Conservation (phyloP, 108 stramenopile species). For the Discostella stelligeroides region DNA sequence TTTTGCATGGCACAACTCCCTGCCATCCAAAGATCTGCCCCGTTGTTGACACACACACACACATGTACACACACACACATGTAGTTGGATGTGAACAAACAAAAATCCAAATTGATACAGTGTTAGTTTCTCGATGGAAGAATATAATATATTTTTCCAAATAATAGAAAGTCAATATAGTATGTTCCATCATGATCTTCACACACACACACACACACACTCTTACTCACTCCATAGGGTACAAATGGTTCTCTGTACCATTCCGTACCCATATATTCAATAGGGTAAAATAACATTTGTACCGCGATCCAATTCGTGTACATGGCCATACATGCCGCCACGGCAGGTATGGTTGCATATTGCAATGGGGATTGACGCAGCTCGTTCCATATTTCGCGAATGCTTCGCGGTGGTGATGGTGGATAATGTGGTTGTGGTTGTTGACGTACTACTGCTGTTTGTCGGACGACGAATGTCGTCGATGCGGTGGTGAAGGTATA, state of each 20-base stretch:
- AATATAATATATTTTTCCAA: too few species aligned
- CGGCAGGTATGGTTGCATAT: conserved; percentile 70
- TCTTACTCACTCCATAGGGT: conserved; percentile 56
- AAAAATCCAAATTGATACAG: too few species aligned
- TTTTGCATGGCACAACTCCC: conserved; percentile 82
- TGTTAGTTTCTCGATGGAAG: too few species aligned
- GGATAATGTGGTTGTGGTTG: too few species aligned
- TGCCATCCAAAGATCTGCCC: conserved; percentile 68
- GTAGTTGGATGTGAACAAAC: too few species aligned
- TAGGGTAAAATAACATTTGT: conserved; percentile 79
- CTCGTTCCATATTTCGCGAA: conserved; percentile 21
- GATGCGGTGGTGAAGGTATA: too few species aligned
- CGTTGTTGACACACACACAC: not conserved
- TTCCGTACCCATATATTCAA: conserved; percentile 63
- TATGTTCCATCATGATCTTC: too few species aligned
- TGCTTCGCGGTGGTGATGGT: too few species aligned
- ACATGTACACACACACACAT: conserved; percentile 15
- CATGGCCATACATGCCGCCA: conserved; percentile 74
- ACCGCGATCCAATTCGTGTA: conserved; percentile 67
- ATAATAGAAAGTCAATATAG: too few species aligned
- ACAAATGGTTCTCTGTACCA: conserved; percentile 54
- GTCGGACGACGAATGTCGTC: too few species aligned
- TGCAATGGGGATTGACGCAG: conserved; percentile 37
- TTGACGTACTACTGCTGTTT: too few species aligned
- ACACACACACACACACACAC: not conserved